Base-by-base conservation (phyloP, 73 alveolate species). In the Blepharisma stoltei region DNA sequence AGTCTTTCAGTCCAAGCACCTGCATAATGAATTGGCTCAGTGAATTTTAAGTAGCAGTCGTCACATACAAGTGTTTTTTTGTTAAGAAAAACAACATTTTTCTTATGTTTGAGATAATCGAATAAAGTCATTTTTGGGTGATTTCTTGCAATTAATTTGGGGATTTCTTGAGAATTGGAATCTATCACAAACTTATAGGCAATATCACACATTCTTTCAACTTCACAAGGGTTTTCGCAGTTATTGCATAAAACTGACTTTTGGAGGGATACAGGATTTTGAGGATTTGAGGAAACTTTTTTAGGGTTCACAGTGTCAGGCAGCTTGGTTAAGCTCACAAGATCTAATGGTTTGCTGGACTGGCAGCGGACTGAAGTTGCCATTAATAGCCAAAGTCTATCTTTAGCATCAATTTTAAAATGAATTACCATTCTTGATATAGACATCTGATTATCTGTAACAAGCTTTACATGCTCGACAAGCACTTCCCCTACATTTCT, bases 381-480 rank as follows among this genome's bases (percentile, higher is more conserved):
- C 50, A 81, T 86, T 80, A 92, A 73, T 25, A 92, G 78, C 81
- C 93, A 92, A 45, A 92, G 85, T 54, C 93, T 78, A 49, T 89
- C 94, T 80, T 80, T 89, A 47, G 81, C 81, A 77, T 86, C 95
- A 14, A 88, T 82, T 77, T 92, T 92, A 68, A 92, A 92, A 55
- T 60, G 84, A 32, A 92, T 78, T 23, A 88, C 94, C 97, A 92
- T 92, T 60, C 97, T 77, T 25, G 89, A 77, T 20, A 89, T 85
- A 47, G 71, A 65, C 81, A 81, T 86, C 18, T 81, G 78, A 6
- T 93, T 94, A 27, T 87, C 88, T 11, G 93, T 70, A 32, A 92
- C 92, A 43, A 77, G 78, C 78, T 85, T 71, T 6, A 92, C 80
- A 69, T 92, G 97, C 46, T 92, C 86, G 7, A 89, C 95, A 47